phyloP scores from a whole-genome alignment of 768 basidiomycete genomes.

The Bullera alba region DNA sequence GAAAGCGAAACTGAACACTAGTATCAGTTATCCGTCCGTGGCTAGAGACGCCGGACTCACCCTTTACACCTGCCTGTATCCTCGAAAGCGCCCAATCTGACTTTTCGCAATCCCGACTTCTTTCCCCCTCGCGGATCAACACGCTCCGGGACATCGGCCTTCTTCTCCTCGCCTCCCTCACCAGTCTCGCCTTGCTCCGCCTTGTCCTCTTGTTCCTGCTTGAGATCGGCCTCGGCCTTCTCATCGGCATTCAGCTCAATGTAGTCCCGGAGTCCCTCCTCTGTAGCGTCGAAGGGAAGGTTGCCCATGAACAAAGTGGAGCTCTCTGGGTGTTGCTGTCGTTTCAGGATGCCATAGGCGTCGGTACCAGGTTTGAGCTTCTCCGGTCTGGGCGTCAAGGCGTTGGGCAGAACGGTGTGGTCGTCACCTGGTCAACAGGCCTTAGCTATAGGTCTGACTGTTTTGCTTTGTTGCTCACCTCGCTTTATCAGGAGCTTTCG shows the following conservation, averaged over 20 bases:
- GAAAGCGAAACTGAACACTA: conserved; percentile 74
- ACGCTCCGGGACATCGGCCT: conserved; percentile 51
- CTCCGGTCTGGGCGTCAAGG: conserved; percentile 48
- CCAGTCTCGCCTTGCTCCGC: conserved; percentile 21
- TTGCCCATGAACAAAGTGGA: conserved; percentile 90
- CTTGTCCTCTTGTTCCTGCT: conserved; percentile 10
- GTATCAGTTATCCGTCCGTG: conserved; percentile 4
- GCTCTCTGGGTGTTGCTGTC: conserved; percentile 63
- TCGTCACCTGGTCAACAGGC: conserved; percentile 60
- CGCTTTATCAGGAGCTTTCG: conserved; percentile 88
- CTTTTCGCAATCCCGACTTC: conserved; percentile 54
- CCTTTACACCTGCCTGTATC: conserved; percentile 94
- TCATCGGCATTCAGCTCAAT: conserved; percentile 60
- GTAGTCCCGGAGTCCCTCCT: conserved; percentile 62
- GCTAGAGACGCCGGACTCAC: conserved; percentile 50
- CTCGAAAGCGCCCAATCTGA: conserved; percentile 92
- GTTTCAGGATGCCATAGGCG: conserved; percentile 52
- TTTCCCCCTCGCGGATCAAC: conserved; percentile 26
- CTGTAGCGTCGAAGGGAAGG: conserved; percentile 82
- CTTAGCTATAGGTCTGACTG: background rate
- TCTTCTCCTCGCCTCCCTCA: conserved; percentile 17
- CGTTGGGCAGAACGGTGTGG: conserved; percentile 52
- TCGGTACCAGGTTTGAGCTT: conserved; percentile 33
- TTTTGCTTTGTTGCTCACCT: conserved; percentile 52
- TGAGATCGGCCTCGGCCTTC: conserved; percentile 28